Percentiles rank a stretch among this genome's conserved stretches.
Conservation (phyloP, 108 stramenopile species). For the Asterionellopsis glacialis region DNA sequence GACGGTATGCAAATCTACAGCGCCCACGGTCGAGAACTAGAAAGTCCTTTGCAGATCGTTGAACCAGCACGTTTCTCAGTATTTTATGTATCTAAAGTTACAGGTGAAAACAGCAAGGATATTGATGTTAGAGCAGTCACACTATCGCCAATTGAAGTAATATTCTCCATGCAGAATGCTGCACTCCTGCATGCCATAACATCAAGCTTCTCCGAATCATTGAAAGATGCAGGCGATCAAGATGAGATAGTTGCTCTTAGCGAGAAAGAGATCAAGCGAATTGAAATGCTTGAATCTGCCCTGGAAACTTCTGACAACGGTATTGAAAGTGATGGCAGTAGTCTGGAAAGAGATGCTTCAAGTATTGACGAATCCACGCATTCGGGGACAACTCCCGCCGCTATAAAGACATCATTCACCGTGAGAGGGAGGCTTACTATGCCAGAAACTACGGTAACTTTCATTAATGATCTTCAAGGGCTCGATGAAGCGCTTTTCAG, state of each 20-base stretch:
- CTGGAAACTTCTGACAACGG: constrained; percentile 24
- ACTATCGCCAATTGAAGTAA: constrained; percentile 51
- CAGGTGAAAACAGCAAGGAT: constrained; percentile 14
- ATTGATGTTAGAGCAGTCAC: constrained; percentile 67
- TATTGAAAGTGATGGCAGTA: constrained; percentile 6
- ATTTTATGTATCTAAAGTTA: constrained; percentile 32
- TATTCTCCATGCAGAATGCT: constrained; percentile 76
- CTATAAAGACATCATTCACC: neutral
- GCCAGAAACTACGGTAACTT: constrained; percentile 52
- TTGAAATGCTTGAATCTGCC: constrained; percentile 53
- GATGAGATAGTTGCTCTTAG: constrained; percentile 18
- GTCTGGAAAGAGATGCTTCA: neutral
- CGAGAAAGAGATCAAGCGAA: constrained; percentile 36
- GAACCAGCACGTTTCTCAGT: constrained; percentile 66
- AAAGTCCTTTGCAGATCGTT: constrained; percentile 72
- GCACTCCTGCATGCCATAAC: constrained; percentile 70
- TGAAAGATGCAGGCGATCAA: neutral
- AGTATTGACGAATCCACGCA: neutral
- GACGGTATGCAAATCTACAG: constrained; percentile 75
- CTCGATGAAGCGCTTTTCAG: constrained; percentile 81
- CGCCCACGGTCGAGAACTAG: constrained; percentile 60
- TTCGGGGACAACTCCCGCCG: neutral
- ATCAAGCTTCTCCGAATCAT: constrained; percentile 52
- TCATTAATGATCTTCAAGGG: constrained; percentile 83
- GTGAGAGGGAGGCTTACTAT: constrained; percentile 54